Conservation (phyloP, 768 basidiomycete genomes). For the Kwoniella mangroviensis region DNA sequence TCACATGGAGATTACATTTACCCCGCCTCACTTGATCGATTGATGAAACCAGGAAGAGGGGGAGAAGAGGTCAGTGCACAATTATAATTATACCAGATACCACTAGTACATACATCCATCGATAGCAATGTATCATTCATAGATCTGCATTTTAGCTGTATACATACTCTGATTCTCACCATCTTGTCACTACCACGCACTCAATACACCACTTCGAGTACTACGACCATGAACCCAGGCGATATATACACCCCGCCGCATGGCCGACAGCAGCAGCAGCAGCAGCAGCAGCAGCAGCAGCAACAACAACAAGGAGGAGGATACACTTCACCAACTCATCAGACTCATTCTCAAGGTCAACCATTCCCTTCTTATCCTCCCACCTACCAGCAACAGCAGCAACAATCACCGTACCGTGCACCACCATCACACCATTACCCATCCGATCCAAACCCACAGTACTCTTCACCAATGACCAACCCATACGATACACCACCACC, state of each 20-base stretch:
- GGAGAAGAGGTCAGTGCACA: background rate
- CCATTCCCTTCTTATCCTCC: slow-evolving; percentile 12
- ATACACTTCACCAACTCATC: slow-evolving; percentile 17
- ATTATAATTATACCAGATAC: no score
- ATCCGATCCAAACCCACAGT: slow-evolving; percentile 13
- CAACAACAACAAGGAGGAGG: slow-evolving; percentile 1
- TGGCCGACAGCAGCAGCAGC: slow-evolving; percentile 15
- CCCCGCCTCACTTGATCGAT: background rate
- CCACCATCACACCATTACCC: slow-evolving; percentile 24
- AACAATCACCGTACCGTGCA: slow-evolving; percentile 1
- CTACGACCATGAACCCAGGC: slow-evolving; percentile 44
- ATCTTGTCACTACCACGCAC: background rate
- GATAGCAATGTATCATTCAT: background rate
- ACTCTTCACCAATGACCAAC: slow-evolving; percentile 15
- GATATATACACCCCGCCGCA: slow-evolving; percentile 43
- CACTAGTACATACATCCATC: slow-evolving; percentile 1
- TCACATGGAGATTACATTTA: background rate
- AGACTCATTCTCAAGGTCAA: background rate
- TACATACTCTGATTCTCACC: background rate
- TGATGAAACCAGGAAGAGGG: background rate
- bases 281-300: slow-evolving; percentile 2
- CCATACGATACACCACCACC: slow-evolving; percentile 25
- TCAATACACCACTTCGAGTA: background rate
- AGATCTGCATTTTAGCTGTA: background rate
- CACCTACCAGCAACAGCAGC: slow-evolving; percentile 1